These are phyloP conservation scores for Gaultheria prostrata DNA, from an alignment of 148 eudicot genomes.

Conservation along the genomic window DNA sequence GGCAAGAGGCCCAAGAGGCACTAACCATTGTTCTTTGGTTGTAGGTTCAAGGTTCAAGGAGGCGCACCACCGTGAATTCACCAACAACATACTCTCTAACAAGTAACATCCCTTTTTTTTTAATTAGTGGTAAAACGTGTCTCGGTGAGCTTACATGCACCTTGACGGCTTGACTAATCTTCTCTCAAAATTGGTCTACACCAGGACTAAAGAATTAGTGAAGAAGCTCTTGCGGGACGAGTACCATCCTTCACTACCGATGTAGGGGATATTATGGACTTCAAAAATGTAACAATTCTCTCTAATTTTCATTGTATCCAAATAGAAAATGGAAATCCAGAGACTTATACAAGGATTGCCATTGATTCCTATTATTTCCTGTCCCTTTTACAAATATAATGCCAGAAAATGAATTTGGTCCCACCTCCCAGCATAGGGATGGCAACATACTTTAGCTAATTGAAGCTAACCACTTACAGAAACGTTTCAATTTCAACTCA, in stretches of 20 bases:
- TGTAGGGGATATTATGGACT: background rate
- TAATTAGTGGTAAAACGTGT: background rate
- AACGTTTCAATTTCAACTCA: background rate
- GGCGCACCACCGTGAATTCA: no score
- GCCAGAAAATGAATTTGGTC: background rate
- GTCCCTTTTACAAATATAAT: background rate
- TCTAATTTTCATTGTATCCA: background rate
- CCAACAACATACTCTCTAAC: background rate
- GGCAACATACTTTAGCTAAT: background rate
- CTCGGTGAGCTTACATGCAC: background rate
- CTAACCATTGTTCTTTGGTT: no score
- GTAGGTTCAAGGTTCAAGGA: no score
- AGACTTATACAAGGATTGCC: background rate
- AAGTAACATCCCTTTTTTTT: background rate
- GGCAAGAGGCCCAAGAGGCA: no score
- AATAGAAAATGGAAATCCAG: background rate
- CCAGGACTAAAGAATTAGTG: background rate
- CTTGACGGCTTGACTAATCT: background rate
- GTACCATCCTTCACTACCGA: background rate
- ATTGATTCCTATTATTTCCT: background rate
- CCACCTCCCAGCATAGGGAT: background rate
- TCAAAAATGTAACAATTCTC: background rate
- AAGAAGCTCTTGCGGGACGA: background rate
- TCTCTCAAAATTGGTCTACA: background rate
- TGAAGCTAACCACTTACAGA: background rate